These are phyloP conservation scores for Amanita exitialis DNA, from an alignment of 768 basidiomycete species.

Conservation along the genomic window DNA sequence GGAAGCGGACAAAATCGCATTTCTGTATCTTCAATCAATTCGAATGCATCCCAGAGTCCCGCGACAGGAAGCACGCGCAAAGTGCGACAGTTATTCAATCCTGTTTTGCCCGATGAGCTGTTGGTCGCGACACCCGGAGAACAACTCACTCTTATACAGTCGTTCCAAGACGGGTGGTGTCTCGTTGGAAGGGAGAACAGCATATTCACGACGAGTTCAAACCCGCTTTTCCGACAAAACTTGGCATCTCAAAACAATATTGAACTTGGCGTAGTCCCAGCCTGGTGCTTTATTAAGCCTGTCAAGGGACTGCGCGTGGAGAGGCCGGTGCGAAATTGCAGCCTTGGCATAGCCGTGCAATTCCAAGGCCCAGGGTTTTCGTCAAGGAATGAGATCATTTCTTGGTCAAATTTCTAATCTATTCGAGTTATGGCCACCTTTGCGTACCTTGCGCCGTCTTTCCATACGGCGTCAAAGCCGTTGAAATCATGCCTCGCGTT, in stretches of 20 bases:
- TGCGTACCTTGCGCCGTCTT: background rate
- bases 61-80: conserved; percentile 33
- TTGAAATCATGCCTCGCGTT: too few species aligned
- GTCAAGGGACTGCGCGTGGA: conserved; percentile 48
- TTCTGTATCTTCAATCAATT: conserved; percentile 28
- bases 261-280: conserved; percentile 65
- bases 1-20: conserved; percentile 24
- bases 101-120: conserved; percentile 70
- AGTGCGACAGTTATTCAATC: conserved; percentile 55
- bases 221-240: conserved; percentile 30
- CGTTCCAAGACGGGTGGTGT: conserved; percentile 78
- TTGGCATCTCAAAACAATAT: conserved; percentile 25
- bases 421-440: background rate
- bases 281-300: conserved; percentile 67
- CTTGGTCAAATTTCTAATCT: conserved; percentile 62
- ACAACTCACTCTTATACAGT: conserved; percentile 48
- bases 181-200: conserved; percentile 47
- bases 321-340: conserved; percentile 53
- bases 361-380: conserved; percentile 28
- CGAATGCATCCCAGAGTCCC: conserved; percentile 11
- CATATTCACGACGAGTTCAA: conserved; percentile 20
- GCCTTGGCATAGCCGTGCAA: conserved; percentile 55
- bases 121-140: conserved; percentile 44
- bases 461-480: too few species aligned
- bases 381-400: conserved; percentile 42